A percentile compares a stretch with the other conserved stretches of the same genome.
Evolutionary conservation across 2,329 filamentous ascomycete genomes (phyloP).

Genomic region (Colletotrichum tamarilloi): DNA sequence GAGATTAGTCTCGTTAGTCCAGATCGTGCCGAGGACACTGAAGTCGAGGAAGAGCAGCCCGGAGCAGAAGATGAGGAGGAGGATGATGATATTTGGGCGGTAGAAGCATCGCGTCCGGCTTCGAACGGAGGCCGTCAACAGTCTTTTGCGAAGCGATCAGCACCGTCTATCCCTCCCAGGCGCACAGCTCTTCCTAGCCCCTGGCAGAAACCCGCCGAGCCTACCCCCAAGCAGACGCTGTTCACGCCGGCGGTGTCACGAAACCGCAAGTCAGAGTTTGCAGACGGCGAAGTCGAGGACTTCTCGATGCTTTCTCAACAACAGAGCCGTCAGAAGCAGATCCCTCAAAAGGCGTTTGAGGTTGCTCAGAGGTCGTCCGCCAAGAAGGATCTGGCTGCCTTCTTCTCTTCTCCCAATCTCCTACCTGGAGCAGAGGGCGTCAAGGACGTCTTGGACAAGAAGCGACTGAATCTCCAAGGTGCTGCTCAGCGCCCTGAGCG

Average conservation of each 20-base stretch:
- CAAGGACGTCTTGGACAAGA: slow-evolving; percentile 28
- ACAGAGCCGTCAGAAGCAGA: slow-evolving; percentile 26
- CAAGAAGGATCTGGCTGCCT: slow-evolving; percentile 58
- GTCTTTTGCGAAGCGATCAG: slow-evolving; percentile 43
- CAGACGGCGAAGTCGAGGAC: slow-evolving; percentile 48
- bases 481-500: slow-evolving; percentile 21
- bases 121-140: slow-evolving; percentile 39
- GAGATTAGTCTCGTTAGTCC: slow-evolving; percentile 3
- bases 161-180: slow-evolving; percentile 32
- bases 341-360: slow-evolving; percentile 19
- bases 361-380: slow-evolving; percentile 8
- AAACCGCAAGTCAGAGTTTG: background rate
- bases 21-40: slow-evolving; percentile 23
- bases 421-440: slow-evolving; percentile 45
- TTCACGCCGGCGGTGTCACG: slow-evolving; percentile 22
- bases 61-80: slow-evolving; percentile 18
- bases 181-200: slow-evolving; percentile 49
- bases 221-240: slow-evolving; percentile 38
- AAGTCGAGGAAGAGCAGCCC: slow-evolving; percentile 21
- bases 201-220: slow-evolving; percentile 48
- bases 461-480: slow-evolving; percentile 28
- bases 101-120: slow-evolving; percentile 62
- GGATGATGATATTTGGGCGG: slow-evolving; percentile 67
- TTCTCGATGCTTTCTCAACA: slow-evolving; percentile 56
- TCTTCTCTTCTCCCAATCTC: slow-evolving; percentile 67